Base-by-base conservation (phyloP, 2,329 filamentous ascomycete genomes). In the Hypoxylon rubiginosum region DNA sequence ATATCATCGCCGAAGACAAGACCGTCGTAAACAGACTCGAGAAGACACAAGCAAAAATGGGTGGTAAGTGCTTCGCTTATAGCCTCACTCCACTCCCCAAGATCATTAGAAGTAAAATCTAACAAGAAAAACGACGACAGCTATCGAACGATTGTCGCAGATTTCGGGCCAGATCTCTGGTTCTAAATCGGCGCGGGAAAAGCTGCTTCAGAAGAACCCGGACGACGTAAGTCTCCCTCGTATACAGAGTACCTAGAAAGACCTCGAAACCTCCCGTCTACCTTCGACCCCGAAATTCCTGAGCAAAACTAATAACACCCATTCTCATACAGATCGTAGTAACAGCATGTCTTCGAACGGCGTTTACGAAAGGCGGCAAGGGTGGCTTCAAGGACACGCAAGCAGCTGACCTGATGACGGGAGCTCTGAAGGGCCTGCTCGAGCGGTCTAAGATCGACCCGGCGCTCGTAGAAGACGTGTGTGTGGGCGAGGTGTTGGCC, bases 311-410 rank as follows among this genome's bases (percentile, higher is more conserved):
- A 67, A 79, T 74, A 54, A 56, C 19, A 66, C 36, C 63, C 41
- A 15, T 24, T 21, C 19, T 51, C 45, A 43, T 51, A 58, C 70
- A 90, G 88, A 89, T 98, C 71, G 96, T 99, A 75, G 90, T 99
- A 68, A 98, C 96, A 68, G 93, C 92, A 72, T 93, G 92, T 73
- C 92, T 97, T 76, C 93, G 96, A 75, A 97, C 93, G 15, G 89
- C 96, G 75, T 90, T 98, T 81, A 97, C 94, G 71, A 97, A 93
- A 81, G 95, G 94, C 73, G 94, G 94, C 75, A 94, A 94, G 82
- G 96, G 96, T 72, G 91, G 90, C 53, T 96, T 99, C 86, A 98
- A 98, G 85, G 96, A 98, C 82, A 98, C 96, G 8, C 86, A 89
- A 59, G 92, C 92, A 6, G 88, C 93, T 43, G 95, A 98, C 80